Evolutionary conservation across 1,284 basidiomycete genomes (phyloP), one percentile per base, ranked within the genome.

Genomic region (Apiotrichum gracile): DNA sequence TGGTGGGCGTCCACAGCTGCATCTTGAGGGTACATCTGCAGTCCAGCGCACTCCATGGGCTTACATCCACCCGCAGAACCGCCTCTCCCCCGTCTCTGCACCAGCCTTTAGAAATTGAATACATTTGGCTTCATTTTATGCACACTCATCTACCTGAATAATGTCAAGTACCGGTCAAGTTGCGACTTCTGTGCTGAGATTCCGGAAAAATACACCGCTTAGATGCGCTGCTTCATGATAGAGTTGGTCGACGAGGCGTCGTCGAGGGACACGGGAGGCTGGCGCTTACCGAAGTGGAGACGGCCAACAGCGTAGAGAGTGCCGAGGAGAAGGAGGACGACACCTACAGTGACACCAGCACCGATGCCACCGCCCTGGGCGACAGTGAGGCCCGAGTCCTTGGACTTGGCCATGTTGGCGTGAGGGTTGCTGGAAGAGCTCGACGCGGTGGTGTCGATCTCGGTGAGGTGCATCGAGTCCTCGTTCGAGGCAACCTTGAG

Each of bases 221-320:
- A 43, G 26, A 29, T 22, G 33, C 33, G 31, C 44, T 46, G 44
- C 44, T 46, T 46, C 31, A 46, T 46, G 22, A 46, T 14, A 13
- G 44, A 46, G 13, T 5, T 8, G 9, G 44, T 35, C n/a, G 33
- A 35, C 22, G 31, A 34, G 3, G 33, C 8, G 21, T 33, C 31
- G 24, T 46, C 44, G 17, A 46, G 44, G 13, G 29, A 34, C 14
- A 35, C 31, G 8, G 31, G 21, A 14, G 31, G 21, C 19, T 25
- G 14, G 44, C 44, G 44, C 40, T 33, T 42, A 22, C 48, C 48
- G 24, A 49, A 49, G 48, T 49, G 48, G 31, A 49, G 14, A 13
- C 44, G 48, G 40, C 48, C 48, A 13, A 27, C n/a, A 24, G 48
- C 48, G 16, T 37, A 49, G 33, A 49, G 48, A n/a, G 48, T 40